Evolutionary conservation across 352 stramenopile species (phyloP).

Genomic region (Blastocystis sp.): DNA sequence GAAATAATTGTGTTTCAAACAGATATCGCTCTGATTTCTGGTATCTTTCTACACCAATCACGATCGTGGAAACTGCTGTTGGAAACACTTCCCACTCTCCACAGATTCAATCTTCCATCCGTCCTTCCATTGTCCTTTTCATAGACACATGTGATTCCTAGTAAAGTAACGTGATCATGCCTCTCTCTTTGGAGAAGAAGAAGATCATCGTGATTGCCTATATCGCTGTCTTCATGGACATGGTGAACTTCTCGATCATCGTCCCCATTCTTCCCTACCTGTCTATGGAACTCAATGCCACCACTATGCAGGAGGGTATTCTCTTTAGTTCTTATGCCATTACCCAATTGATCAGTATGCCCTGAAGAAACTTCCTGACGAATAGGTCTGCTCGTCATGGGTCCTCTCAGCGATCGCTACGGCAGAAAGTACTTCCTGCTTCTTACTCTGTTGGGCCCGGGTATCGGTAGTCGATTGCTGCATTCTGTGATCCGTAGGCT

Average conservation of each 20-base stretch:
- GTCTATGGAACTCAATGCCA: conserved; percentile 42
- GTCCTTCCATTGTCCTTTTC: no score
- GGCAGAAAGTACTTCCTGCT: conserved; percentile 62
- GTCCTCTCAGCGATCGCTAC: conserved; percentile 58
- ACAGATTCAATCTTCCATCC: no score
- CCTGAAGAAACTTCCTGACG: background rate
- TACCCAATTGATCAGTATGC: conserved; percentile 59
- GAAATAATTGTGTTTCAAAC: no score
- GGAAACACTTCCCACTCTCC: no score
- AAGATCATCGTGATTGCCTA: conserved; percentile 30
- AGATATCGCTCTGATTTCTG: no score
- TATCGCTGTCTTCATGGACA: conserved; percentile 56
- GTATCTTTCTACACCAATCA: no score
- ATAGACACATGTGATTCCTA: no score
- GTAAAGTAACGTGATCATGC: no score
- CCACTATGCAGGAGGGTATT: conserved; percentile 44
- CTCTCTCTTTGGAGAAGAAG: no score
- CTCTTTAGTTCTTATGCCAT: conserved; percentile 62
- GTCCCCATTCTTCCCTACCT: conserved; percentile 60
- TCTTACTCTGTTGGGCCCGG: conserved; percentile 56
- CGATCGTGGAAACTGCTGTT: no score
- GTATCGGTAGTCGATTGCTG: conserved; percentile 38
- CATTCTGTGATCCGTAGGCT: background rate
- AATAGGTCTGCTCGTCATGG: conserved; percentile 58
- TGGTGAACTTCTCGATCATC: conserved; percentile 32